A percentile compares a stretch with the other conserved stretches of the same genome.
phyloP scores from a whole-genome alignment of 2,329 filamentous ascomycete species.

The Akanthomyces dipterigenus region DNA sequence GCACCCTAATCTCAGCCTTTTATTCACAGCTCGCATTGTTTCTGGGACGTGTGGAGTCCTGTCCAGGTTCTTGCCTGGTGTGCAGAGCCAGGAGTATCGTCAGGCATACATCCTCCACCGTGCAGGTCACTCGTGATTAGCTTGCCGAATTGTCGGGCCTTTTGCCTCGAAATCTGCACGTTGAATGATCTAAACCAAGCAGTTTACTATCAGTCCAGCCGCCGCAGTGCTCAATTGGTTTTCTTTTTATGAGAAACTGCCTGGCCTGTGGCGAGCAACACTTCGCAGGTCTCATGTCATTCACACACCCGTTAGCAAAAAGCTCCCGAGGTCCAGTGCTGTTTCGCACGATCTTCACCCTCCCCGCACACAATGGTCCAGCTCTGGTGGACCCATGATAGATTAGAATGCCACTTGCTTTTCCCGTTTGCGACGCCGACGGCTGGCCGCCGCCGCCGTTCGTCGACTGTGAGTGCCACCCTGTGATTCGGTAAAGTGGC shows the following conservation, averaged over 20 bases:
- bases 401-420: not conserved
- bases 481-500: not conserved
- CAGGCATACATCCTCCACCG: slow-evolving; percentile 9
- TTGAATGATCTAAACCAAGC: not conserved
- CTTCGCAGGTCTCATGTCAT: not conserved
- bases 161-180: not conserved
- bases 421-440: not conserved
- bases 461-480: not conserved
- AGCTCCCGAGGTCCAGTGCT: not conserved
- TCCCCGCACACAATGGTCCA: slow-evolving; percentile 4
- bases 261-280: not conserved
- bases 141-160: not conserved
- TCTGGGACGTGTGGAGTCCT: not conserved
- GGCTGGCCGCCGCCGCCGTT: not conserved
- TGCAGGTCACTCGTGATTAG: slow-evolving; percentile 9
- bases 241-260: not conserved
- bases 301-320: slow-evolving; percentile 5
- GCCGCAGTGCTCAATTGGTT: not conserved
- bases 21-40: not conserved
- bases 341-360: not conserved
- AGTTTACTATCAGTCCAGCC: not conserved
- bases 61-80: not conserved
- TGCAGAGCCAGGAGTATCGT: slow-evolving; percentile 2
- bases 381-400: not conserved
- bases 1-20: not conserved